Base-by-base conservation (phyloP, 208 protist species). In the Trypanosoma congolense region DNA sequence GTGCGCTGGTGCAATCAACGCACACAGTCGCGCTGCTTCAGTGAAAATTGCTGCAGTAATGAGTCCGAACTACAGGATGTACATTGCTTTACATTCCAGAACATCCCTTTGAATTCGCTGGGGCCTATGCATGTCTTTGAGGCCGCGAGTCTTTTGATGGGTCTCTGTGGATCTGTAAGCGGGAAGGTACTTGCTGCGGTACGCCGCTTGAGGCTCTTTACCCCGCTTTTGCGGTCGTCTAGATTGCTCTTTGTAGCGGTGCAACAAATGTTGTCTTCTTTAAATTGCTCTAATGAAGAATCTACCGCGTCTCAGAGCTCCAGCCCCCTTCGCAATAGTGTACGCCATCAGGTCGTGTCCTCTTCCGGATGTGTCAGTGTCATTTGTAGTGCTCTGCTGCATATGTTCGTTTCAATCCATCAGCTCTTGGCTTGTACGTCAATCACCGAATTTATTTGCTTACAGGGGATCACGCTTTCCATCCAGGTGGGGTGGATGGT, bases 361-460 rank as follows among this genome's bases (percentile, higher is more conserved):
- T 25, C 22, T 40, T 21, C 19, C 45, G 24, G 40, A 31, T 24
- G 28, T 41, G 18, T 63, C 19, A 29, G 47, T 21, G 12, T 28
- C 12, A 55, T 38, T 29, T 50, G 47, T 28, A 40, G 57, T 52
- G 26, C 59, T 45, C 49, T 65, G 29, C 26, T 65, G 1, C 49
- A 65, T 26, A 24, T 65, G 5, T 24, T 65, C 29, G 12, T 57
- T 28, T 35, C 59, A 65, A 31, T 65, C 44, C 35, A 57, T 57
- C 59, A 65, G 44, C 31, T 65, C 33, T 35, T 50, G 26, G 16
- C 22, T 31, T 49, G 16, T 50, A 5, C 59, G n/a, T 14, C 28
- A n/a, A 65, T 50, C 51, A 31, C 43, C 4, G 49, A 57, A 24
- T 50, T 52, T 40, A 52, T 65, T 10, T 24, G 59, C 14, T 4